Conservation (phyloP, 306 rosid genomes). For the Trichosanthes cucumerina region DNA sequence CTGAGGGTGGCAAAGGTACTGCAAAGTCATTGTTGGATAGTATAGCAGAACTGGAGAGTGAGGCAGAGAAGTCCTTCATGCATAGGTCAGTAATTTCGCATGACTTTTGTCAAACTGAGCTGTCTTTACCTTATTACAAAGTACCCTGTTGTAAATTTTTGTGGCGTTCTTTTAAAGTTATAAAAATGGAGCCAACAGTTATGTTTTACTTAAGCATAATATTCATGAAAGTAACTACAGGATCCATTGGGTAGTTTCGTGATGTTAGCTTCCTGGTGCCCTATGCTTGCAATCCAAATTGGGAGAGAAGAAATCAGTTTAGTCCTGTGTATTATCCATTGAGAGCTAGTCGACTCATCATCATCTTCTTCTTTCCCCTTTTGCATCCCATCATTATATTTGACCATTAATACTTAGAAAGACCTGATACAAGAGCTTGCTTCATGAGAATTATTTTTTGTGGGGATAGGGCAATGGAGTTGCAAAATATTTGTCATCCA, state of each 20-base stretch:
- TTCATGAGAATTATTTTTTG: neutral
- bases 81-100: conserved; percentile 56
- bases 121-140: neutral
- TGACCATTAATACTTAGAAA: neutral
- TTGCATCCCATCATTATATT: neutral
- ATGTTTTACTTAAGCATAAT: neutral
- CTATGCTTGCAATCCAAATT: neutral
- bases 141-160: neutral
- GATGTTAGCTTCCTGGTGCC: neutral
- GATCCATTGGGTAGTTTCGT: neutral
- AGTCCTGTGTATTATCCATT: neutral
- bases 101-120: conserved; percentile 5
- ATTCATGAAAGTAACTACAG: neutral
- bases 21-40: conserved; percentile 65
- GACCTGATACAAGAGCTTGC: neutral
- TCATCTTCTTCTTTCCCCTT: neutral
- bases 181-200: conserved; percentile 4
- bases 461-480: neutral
- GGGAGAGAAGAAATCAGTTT: neutral
- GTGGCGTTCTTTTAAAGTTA: neutral
- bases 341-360: neutral
- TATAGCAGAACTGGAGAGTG: conserved; percentile 70
- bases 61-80: conserved; percentile 96
- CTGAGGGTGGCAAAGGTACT: conserved; percentile 67
- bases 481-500: neutral